Evolutionary conservation across 805 yeast species (phyloP).

Genomic region (Jamesozyma gamospora): DNA sequence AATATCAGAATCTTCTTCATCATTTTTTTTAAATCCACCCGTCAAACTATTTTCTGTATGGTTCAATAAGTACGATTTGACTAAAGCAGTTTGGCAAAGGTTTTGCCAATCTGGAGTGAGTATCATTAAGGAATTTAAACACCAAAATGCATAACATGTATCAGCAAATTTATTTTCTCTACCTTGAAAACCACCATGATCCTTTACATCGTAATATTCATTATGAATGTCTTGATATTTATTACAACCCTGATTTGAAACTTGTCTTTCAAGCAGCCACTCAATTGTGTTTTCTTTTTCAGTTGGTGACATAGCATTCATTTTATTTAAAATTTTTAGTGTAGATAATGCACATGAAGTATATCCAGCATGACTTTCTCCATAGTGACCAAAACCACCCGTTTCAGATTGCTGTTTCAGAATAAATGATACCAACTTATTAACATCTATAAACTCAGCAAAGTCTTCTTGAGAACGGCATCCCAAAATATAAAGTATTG

Average conservation of each 20-base stretch:
- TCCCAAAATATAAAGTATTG: conserved; percentile 45
- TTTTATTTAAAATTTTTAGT: conserved; percentile 33
- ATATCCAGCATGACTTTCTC: conserved; percentile 79
- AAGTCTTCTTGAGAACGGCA: conserved; percentile 16
- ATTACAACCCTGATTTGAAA: conserved; percentile 18
- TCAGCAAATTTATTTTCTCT: conserved; percentile 77
- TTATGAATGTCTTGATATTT: conserved; percentile 17
- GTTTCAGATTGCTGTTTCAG: conserved; percentile 32
- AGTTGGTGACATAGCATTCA: conserved; percentile 13
- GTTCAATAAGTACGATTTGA: conserved; percentile 37
- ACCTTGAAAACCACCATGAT: conserved; percentile 78
- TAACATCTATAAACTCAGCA: conserved; percentile 35
- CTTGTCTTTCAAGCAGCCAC: conserved; percentile 61
- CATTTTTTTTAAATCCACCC: conserved; percentile 75
- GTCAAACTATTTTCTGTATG: conserved; percentile 49
- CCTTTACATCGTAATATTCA: conserved; percentile 36
- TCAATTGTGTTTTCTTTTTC: conserved; percentile 34
- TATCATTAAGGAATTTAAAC: conserved; percentile 45
- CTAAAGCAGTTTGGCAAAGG: conserved; percentile 16
- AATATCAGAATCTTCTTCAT: conserved; percentile 58
- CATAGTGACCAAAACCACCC: conserved; percentile 61
- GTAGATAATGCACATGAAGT: conserved; percentile 76
- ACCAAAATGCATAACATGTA: conserved; percentile 87
- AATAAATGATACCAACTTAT: conserved; percentile 33
- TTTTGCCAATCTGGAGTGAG: conserved; percentile 24